phyloP scores from a whole-genome alignment of 805 yeast genomes.

The Sugiyamaella qingdaonensis region DNA sequence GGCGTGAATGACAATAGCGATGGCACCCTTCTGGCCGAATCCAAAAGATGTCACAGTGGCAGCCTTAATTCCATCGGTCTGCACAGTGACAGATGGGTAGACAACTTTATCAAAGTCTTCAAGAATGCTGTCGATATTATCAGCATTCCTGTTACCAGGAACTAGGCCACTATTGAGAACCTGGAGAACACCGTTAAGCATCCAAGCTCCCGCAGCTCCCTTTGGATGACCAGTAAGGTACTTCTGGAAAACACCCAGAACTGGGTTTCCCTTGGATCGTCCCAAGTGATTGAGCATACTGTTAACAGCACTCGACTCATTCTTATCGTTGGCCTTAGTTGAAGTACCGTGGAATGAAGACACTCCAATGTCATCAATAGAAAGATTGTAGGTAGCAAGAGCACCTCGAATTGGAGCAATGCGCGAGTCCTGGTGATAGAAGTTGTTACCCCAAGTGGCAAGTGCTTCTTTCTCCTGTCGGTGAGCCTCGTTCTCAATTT shows the following conservation, averaged over 20 bases:
- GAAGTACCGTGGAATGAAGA: conserved; percentile 99
- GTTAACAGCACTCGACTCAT: conserved; percentile 89
- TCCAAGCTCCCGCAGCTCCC: conserved; percentile 99
- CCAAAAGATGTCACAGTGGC: conserved; percentile 97
- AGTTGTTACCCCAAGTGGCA: conserved; percentile 92
- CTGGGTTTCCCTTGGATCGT: conserved; percentile 96
- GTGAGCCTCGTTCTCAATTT: conserved; percentile 76
- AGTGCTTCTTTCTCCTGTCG: conserved; percentile 86
- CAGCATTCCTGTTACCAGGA: conserved; percentile 99
- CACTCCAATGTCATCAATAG: conserved; percentile 92
- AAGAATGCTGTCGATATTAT: conserved; percentile 80
- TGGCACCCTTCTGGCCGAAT: conserved; percentile 99
- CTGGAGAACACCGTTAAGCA: conserved; percentile 97
- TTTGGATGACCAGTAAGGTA: conserved; percentile 99
- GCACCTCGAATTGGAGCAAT: conserved; percentile 98
- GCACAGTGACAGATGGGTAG: conserved; percentile 89
- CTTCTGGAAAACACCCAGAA: conserved; percentile 97
- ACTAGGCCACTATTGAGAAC: conserved; percentile 87
- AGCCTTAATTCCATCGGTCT: conserved; percentile 97
- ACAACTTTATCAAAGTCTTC: conserved; percentile 84
- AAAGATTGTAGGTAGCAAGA: conserved; percentile 86
- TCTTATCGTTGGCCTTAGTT: conserved; percentile 97
- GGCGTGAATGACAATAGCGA: conserved; percentile 86
- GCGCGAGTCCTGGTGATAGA: conserved; percentile 85
- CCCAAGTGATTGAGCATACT: conserved; percentile 93